Evolutionary conservation across 371 early-diverging fungal species (phyloP).

Genomic region (Mortierella sp.): DNA sequence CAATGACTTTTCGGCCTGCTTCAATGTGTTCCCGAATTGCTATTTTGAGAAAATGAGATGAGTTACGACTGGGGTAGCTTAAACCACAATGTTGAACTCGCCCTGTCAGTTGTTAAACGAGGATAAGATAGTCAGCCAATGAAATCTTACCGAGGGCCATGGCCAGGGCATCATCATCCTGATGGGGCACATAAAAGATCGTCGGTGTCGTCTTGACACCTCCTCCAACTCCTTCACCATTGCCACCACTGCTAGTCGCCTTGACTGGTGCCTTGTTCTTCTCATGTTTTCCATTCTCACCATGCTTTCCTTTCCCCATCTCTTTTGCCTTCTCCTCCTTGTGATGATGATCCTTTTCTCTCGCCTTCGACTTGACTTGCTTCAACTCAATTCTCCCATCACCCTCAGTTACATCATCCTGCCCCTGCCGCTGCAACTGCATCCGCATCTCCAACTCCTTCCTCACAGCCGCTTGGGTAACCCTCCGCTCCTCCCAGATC

Average conservation of each 20-base stretch:
- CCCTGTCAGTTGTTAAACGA: no score
- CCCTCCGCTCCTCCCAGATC: neutral
- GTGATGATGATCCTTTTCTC: neutral
- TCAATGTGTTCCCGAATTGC: slow-evolving; percentile 47
- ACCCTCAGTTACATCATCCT: neutral
- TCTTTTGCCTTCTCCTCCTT: neutral
- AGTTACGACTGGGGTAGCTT: no score
- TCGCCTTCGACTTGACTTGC: neutral
- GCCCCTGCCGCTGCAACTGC: neutral
- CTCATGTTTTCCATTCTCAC: neutral
- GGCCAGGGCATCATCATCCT: slow-evolving; percentile 52
- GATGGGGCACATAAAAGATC: slow-evolving; percentile 47
- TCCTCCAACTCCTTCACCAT: neutral
- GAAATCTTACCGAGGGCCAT: slow-evolving; percentile 39
- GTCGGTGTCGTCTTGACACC: slow-evolving; percentile 20
- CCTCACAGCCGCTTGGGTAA: neutral
- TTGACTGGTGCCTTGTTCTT: neutral
- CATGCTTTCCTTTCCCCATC: neutral
- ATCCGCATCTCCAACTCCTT: neutral
- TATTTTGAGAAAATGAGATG: slow-evolving; percentile 9
- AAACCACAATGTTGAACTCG: neutral
- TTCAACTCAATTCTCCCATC: neutral
- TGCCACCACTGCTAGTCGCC: neutral
- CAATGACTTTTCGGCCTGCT: slow-evolving; percentile 33
- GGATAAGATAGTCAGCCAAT: no score